phyloP scores from a whole-genome alignment of 2,329 filamentous ascomycete genomes.

The Botrytis medusae region DNA sequence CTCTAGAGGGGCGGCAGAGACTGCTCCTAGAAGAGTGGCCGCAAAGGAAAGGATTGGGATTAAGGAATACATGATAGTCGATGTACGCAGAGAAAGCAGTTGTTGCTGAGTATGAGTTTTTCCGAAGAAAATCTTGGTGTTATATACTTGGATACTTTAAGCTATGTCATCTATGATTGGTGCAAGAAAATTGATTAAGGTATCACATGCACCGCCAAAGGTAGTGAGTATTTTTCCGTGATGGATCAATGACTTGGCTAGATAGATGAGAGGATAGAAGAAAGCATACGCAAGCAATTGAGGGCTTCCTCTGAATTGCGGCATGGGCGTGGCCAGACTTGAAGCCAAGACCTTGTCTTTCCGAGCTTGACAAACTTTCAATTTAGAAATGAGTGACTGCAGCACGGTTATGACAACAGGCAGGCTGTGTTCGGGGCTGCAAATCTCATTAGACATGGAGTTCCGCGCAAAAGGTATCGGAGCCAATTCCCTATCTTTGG shows the following conservation, averaged over 20 bases:
- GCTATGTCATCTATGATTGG: neutral
- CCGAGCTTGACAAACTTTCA: neutral
- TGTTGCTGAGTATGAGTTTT: neutral
- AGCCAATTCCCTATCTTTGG: neutral
- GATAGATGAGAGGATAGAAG: neutral
- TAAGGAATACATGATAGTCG: conserved; percentile 6
- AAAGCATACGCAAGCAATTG: neutral
- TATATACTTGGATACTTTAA: conserved; percentile 5
- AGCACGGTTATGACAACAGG: neutral
- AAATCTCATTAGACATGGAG: neutral
- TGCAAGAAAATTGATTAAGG: neutral
- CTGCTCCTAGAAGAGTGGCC: neutral
- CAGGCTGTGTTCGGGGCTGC: neutral
- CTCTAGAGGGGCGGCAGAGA: conserved; percentile 14
- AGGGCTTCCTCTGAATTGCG: neutral
- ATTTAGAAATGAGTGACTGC: neutral
- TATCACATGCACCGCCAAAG: neutral
- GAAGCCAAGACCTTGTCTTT: neutral
- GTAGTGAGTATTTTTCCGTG: neutral
- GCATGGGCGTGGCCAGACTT: neutral
- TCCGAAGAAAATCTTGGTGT: neutral
- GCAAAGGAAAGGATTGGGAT: conserved; percentile 5
- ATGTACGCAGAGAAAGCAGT: neutral
- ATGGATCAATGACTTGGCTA: neutral
- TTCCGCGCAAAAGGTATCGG: neutral